phyloP scores from a whole-genome alignment of 164 flowering plant genomes.

The Magnolia sinica region DNA sequence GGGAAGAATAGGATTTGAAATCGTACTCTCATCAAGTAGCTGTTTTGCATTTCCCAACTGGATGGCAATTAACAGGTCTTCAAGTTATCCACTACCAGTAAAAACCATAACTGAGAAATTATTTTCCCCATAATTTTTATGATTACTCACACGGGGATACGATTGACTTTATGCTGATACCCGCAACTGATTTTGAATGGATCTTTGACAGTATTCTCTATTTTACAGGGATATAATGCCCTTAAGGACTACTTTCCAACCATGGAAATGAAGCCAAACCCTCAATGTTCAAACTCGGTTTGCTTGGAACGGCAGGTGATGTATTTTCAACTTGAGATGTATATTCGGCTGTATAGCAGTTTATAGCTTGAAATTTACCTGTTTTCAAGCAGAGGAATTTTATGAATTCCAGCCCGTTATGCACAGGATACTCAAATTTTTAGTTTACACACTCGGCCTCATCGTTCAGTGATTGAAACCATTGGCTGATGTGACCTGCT shows the following conservation, averaged over 20 bases:
- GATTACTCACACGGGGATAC: neutral
- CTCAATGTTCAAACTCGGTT: slow-evolving; percentile 87
- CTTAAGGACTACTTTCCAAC: slow-evolving; percentile 96
- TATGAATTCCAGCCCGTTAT: neutral
- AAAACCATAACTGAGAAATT: neutral
- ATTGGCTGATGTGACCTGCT: too few species aligned
- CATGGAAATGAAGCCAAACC: slow-evolving; percentile 96
- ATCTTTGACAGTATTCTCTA: slow-evolving; percentile 5
- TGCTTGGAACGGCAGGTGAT: slow-evolving; percentile 88
- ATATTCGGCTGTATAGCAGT: neutral
- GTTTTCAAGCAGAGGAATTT: neutral
- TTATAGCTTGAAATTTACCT: neutral
- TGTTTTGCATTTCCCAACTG: neutral
- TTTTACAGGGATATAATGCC: slow-evolving; percentile 82
- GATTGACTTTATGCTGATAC: neutral
- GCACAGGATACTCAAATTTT: neutral
- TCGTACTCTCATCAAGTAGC: neutral
- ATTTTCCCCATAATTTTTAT: neutral
- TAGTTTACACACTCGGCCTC: too few species aligned
- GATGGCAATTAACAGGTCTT: neutral
- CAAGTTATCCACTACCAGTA: neutral
- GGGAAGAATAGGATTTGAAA: neutral
- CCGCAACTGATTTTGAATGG: neutral
- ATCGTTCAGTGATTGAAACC: too few species aligned
- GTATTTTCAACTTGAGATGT: neutral